Base-by-base conservation (phyloP, 148 eudicot species). In the Cornus florida region DNA sequence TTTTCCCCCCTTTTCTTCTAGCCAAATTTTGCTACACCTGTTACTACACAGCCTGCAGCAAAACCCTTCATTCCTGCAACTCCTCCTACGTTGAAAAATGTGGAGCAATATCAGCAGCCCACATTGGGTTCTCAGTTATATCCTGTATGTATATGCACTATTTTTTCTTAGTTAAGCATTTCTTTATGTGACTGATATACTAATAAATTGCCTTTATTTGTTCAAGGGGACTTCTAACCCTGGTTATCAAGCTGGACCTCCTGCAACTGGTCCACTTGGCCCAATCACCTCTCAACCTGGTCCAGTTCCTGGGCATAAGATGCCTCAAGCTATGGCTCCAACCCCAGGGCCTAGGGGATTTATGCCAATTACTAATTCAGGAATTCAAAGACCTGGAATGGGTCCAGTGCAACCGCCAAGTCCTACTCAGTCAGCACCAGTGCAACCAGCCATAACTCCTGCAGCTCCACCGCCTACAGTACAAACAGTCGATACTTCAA, bases 401-500 rank as follows among this genome's bases (percentile, higher is more conserved):
- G 87, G 80, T 82, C 88, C 86, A 57, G 75, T 78, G 35, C 98
- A 96, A 80, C 93, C 98, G 71, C 77, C 92, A 41, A 93, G 95
- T 76, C 98, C 99, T 79, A 84, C 82, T 66, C 95, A 88, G 70
- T 67, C 91, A 33, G 82, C 88, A 57, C 84, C 89, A 67, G 83
- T 85, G 67, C 92, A 89, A 68, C 81, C 88, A 69, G 75, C 92
- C 32, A 82, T 79, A 79, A 81, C 93, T 77, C 97, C 97, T 82
- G 80, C 91, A 74, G 91, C 99, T 82, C 95, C 97, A 0, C 97
- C 97, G 33, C 91, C 99, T 69, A 96, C 97, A 33, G 89, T 91
- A 23, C 99, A 91, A 86, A 96, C 99, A 53, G 99, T 74, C 70
- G 98, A 93, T 85, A 91, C 95, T 75, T 92, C 99, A 68, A 93